Evolutionary conservation across 495 filamentous ascomycete genomes (phyloP).

Genomic region (Penicillium argentinense): DNA sequence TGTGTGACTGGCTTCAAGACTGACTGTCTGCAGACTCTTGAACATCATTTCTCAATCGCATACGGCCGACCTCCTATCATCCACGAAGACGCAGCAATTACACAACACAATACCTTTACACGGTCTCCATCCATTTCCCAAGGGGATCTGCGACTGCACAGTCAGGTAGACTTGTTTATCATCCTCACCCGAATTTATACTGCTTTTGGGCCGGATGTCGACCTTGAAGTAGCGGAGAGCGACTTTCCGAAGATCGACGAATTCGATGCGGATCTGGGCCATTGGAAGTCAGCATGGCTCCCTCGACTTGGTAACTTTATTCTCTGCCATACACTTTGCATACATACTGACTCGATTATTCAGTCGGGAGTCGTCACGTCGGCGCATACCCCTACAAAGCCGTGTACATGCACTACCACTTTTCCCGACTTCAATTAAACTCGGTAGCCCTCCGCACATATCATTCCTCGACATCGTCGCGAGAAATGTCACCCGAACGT

Average conservation of each 20-base stretch:
- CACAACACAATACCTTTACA: constrained; percentile 50
- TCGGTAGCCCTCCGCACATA: constrained; percentile 58
- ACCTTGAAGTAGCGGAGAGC: constrained; percentile 49
- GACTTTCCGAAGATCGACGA: constrained; percentile 45
- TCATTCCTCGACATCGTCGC: constrained; percentile 46
- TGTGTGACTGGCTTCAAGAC: no score
- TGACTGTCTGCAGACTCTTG: constrained; percentile 41
- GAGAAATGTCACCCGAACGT: constrained; percentile 50
- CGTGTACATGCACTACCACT: constrained; percentile 53
- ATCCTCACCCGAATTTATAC: constrained; percentile 58
- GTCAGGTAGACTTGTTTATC: constrained; percentile 59
- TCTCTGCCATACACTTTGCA: background rate
- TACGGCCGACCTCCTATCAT: constrained; percentile 57
- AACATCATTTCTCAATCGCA: constrained; percentile 57
- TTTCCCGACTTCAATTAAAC: constrained; percentile 57
- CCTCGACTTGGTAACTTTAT: constrained; percentile 41
- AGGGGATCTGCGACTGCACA: constrained; percentile 52
- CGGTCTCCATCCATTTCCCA: constrained; percentile 43
- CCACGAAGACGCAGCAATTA: constrained; percentile 53
- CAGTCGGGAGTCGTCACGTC: constrained; percentile 50
- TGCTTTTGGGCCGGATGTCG: constrained; percentile 57
- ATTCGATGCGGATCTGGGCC: constrained; percentile 43
- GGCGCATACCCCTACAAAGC: constrained; percentile 54
- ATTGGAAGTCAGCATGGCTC: constrained; percentile 51
- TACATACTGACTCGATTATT: constrained; percentile 13